Base-by-base conservation (phyloP, 768 basidiomycete genomes). In the Neoboletus brunneissimus region DNA sequence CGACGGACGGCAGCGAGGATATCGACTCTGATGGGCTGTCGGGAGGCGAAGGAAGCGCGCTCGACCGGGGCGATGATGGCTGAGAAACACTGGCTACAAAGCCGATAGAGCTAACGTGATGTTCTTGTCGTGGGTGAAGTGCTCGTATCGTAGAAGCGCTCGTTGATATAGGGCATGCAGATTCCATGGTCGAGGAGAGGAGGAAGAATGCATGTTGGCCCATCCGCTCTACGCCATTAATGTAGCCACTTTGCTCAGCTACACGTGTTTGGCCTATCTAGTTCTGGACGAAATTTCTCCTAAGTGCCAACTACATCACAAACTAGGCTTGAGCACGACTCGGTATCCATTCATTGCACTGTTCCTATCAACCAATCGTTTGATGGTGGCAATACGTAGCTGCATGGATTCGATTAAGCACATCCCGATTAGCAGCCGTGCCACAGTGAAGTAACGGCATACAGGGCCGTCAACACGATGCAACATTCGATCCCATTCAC, bases 1-100 rank as follows among this genome's bases (percentile, higher is more conserved):
- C 81, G 13, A 88, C 82, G 1, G 86, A 88, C 1, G 88, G 88
- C 4, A 89, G 75, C 6, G 88, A 89, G 1, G 88, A 89, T 40
- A 84, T 73, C 1, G 85, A 86, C 48, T 77, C 83, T 10, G 81
- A 77, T 41, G 81, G 87, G 64, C 86, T 87, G 64, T 81, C 79
- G 41, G 85, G 81, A 12, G 82, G 80, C 9, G 86, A 86, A 18
- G 82, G 81, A 42, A 79, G 69, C 3, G 75, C 70, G 57, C 79
- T 80, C 15, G 78, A 79, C 61, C 73, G 74, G 16, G 82, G 79
- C 9, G 80, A 82, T 6, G 78, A 77, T 0, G 80, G 76, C 40
- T 69, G 74, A 22, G 80, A 81, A 34, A 64, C 54, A 38, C 62
- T 51, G 49, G 59, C 15, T 27, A 47, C 40, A 41, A 58, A 23